Percentiles rank a stretch among this genome's conserved stretches.
phyloP scores from a whole-genome alignment of 2,329 filamentous ascomycete species.

The Elsinoe fawcettii region DNA sequence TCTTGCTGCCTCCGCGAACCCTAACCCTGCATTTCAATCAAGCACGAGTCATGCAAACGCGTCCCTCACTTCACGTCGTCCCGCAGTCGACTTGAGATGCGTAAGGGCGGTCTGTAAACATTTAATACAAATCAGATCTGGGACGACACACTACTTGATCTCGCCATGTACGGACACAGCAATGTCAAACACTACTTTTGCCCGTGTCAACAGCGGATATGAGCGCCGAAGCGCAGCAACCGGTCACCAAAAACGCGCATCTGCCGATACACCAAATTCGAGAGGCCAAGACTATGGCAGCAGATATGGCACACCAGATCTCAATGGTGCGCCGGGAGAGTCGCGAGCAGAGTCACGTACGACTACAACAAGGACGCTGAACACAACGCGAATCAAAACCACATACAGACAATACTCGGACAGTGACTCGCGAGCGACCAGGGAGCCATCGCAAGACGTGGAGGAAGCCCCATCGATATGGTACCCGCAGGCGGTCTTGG shows the following conservation, averaged over 20 bases:
- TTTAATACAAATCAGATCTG: background rate
- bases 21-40: background rate
- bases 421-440: background rate
- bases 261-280: conserved; percentile 5
- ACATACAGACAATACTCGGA: conserved; percentile 12
- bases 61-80: conserved; percentile 9
- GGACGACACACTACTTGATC: background rate
- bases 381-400: conserved; percentile 12
- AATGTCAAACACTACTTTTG: conserved; percentile 9
- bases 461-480: conserved; percentile 39
- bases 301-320: conserved; percentile 12
- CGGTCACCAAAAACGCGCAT: conserved; percentile 6
- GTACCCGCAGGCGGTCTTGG: conserved; percentile 70
- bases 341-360: conserved; percentile 5
- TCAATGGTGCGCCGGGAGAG: background rate
- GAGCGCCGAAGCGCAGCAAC: conserved; percentile 5
- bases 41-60: conserved; percentile 9
- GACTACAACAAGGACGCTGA: conserved; percentile 2
- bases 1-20: conserved; percentile 7
- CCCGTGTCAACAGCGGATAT: conserved; percentile 5
- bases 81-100: background rate
- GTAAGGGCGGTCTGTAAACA: background rate
- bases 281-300: conserved; percentile 9
- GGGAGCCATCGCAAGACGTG: background rate
- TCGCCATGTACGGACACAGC: background rate